Evolutionary conservation across 345 rosid genomes (phyloP), one percentile per base, ranked within the genome.

Genomic region (Odontarrhena argentea): DNA sequence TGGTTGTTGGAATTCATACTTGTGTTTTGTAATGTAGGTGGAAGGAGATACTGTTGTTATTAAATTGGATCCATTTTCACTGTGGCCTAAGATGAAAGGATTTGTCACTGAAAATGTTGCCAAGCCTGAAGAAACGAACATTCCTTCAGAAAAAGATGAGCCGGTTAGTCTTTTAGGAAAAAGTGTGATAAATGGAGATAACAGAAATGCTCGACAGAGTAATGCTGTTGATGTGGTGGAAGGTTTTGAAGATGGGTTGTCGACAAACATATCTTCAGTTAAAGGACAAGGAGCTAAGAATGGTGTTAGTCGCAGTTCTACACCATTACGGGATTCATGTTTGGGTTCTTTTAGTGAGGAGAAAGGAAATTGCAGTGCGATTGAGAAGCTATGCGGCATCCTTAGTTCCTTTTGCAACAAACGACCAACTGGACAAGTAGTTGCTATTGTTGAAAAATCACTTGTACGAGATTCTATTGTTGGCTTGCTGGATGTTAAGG

Each of bases 61-160:
- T 60, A 79, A 80, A 78, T 60, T 92, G 60, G 96, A 87, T 73
- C 91, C 88, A 11, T 43, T 85, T 51, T 70, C 79, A 35, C 52
- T 54, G 22, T 89, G 98, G 98, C 76, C 87, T 63, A 86, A 80
- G 80, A 89, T 87, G 89, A 93, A 87, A 81, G 98, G 92, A 14
- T 87, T 82, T 52, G 62, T 68, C 54, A 42, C 77, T 0, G 78
- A 74, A 73, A 77, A 50, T 75, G 41, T 45, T 67, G 57, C 78
- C 10, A 55, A 13, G 32, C 53, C 69, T 14, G 87, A 79, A 65
- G 82, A 68, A 65, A 53, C 56, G 37, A 74, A 63, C 50, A 50
- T 60, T 42, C 64, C 67, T 30, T 63, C 59, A 34, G 82, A 75
- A 41, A 60, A 68, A 37, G 66, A 69, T 67, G 81, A 67, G 37